Base-by-base conservation (phyloP, 2,329 filamentous ascomycete genomes). In the Cadophora sp. region DNA sequence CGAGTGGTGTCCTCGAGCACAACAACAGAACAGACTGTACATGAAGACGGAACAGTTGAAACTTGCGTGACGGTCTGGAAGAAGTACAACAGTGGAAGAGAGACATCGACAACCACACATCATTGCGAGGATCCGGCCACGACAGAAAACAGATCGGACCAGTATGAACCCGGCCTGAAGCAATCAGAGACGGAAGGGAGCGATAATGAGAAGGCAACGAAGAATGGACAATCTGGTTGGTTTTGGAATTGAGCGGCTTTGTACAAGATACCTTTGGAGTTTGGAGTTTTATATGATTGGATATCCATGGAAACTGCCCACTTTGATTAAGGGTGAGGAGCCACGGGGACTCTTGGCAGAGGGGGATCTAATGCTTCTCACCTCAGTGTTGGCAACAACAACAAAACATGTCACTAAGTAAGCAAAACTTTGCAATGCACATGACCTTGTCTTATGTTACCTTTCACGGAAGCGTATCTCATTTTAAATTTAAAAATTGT, bases 41-140 rank as follows among this genome's bases (percentile, higher is more conserved):
- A 73, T 61, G 69, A 74, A 48, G 75, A 77, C 59, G 74, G 74
- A 4, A 72, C 72, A 4, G 71, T 75, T 1, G 70, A 74, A 59
- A 77, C 74, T 11, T 71, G 51, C 16, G 70, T 76, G 4, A 70
- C 71, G 4, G 68, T 75, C 1, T 73, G 75, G 69, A 76, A 75
- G 48, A 68, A 59, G 14, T 77, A 70, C 60, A 71, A 69, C 12
- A 73, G 75, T 68, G 76, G 76, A 8, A 65, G 73, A 51, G 69
- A 72, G 34, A 73, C 71, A 3, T 68, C 69, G 4, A 75, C 74
- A 24, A 72, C 68, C 6, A 75, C 69, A 16, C 69, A 50, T 2
- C 73, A 74, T 62, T 65, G 46, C 19, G 72, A 75, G 26, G 68
- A 73, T 29, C 58, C 48, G 19, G 65, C 22, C 16, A 24, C 64